Conservation (phyloP, 2,329 filamentous ascomycete genomes). For the Phaeomoniella chlamydospora region DNA sequence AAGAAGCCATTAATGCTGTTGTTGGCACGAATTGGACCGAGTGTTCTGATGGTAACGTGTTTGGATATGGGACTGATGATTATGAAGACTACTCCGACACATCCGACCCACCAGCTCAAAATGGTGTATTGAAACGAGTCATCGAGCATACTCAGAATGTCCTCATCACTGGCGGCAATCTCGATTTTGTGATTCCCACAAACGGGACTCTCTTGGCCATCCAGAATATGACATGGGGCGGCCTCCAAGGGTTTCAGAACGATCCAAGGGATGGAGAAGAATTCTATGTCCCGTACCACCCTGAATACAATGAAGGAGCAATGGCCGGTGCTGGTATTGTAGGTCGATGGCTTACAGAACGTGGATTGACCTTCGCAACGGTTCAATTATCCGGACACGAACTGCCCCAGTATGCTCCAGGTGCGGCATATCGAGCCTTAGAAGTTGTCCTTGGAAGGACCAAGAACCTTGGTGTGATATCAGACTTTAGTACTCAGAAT, state of each 20-base stretch:
- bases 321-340: constrained; percentile 25
- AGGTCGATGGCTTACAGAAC: constrained; percentile 26
- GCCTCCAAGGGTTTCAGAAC: constrained; percentile 28
- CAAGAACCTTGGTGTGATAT: constrained; percentile 5
- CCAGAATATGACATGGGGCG: constrained; percentile 41
- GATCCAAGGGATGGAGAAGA: constrained; percentile 20
- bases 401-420: constrained; percentile 28
- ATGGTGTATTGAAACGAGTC: constrained; percentile 35
- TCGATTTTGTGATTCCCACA: constrained; percentile 33
- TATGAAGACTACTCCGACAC: too few relatives aligned
- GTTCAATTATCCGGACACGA: constrained; percentile 13
- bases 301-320: constrained; percentile 18
- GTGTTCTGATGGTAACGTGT: constrained; percentile 26
- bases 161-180: constrained; percentile 32
- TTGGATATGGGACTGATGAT: constrained; percentile 15
- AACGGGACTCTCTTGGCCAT: constrained; percentile 38
- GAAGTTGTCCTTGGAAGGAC: constrained; percentile 60
- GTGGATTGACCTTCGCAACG: constrained; percentile 26
- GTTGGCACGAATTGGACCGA: constrained; percentile 25
- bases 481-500: constrained; percentile 8
- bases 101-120: constrained; percentile 35
- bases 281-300: constrained; percentile 30
- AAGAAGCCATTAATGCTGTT: constrained; percentile 33
- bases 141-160: constrained; percentile 38
- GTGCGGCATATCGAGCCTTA: constrained; percentile 54